A percentile compares a stretch with the other conserved stretches of the same genome.
phyloP scores from a whole-genome alignment of 2,329 filamentous ascomycete species.

The Penicillium sp. region DNA sequence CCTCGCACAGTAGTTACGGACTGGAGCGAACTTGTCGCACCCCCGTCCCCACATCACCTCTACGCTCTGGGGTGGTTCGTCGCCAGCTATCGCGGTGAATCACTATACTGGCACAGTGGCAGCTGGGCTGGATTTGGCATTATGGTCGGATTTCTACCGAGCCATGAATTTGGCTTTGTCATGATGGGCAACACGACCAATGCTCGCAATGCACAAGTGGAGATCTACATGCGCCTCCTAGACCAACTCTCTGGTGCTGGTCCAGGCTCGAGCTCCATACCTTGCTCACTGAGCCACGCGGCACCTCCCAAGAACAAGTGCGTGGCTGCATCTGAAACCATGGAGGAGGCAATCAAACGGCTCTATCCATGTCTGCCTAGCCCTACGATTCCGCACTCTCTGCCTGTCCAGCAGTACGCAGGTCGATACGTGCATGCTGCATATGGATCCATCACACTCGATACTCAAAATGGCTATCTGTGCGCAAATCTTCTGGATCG shows the following conservation, averaged over 20 bases:
- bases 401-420: neutral
- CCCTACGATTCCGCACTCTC: neutral
- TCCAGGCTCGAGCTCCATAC: neutral
- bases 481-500: slow-evolving; percentile 1
- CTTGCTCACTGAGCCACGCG: neutral
- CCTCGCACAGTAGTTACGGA: slow-evolving; percentile 15
- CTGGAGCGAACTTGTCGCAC: slow-evolving; percentile 4
- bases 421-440: slow-evolving; percentile 2
- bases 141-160: slow-evolving; percentile 26
- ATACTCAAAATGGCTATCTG: neutral
- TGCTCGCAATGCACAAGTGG: slow-evolving; percentile 10
- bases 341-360: slow-evolving; percentile 2
- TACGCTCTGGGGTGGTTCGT: slow-evolving; percentile 29
- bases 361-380: slow-evolving; percentile 3
- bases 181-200: slow-evolving; percentile 25
- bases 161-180: slow-evolving; percentile 22
- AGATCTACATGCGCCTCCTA: slow-evolving; percentile 17
- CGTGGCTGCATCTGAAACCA: neutral
- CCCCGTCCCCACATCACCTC: slow-evolving; percentile 15
- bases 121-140: slow-evolving; percentile 25
- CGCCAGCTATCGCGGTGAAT: slow-evolving; percentile 21
- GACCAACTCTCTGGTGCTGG: slow-evolving; percentile 3
- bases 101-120: slow-evolving; percentile 23
- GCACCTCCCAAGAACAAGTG: neutral
- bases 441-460: neutral